Evolutionary conservation across 176 grass and related monocot species (phyloP).

Genomic region (Oryza coarctata): DNA sequence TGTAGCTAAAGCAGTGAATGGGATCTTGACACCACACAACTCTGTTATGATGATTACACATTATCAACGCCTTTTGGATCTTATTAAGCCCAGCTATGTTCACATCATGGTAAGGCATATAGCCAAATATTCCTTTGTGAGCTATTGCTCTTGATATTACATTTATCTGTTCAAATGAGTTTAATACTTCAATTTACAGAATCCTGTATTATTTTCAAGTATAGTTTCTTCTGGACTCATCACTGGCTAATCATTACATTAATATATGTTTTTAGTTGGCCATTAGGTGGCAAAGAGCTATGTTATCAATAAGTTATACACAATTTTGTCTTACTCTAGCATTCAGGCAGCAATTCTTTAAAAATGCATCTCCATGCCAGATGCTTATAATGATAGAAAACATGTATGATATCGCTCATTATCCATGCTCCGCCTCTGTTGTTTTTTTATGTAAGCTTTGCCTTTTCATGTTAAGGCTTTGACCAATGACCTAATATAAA

Average conservation of each 20-base stretch:
- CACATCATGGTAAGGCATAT: constrained; percentile 83
- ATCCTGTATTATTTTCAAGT: not conserved
- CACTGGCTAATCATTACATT: not conserved
- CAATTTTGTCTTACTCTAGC: not conserved
- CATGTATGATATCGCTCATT: not conserved
- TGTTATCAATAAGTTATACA: constrained; percentile 11
- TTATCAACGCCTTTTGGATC: constrained; percentile 89
- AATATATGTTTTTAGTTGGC: not conserved
- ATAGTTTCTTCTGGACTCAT: not conserved
- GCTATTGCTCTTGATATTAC: not conserved
- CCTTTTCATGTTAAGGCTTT: not conserved
- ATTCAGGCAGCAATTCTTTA: not conserved
- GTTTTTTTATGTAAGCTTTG: not conserved
- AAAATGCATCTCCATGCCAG: not conserved
- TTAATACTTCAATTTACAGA: not conserved
- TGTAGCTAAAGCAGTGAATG: constrained; percentile 79
- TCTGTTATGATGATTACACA: constrained; percentile 94
- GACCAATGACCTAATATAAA: no score
- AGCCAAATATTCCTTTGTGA: not conserved
- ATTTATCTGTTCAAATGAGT: constrained; percentile 2
- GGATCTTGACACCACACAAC: constrained; percentile 72
- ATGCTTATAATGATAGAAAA: not conserved
- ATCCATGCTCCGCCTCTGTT: not conserved
- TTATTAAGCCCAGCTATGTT: constrained; percentile 78
- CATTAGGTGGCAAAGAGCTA: constrained; percentile 2